phyloP scores from a whole-genome alignment of 2,329 filamentous ascomycete genomes.

The Pestalotiopsis sp. region DNA sequence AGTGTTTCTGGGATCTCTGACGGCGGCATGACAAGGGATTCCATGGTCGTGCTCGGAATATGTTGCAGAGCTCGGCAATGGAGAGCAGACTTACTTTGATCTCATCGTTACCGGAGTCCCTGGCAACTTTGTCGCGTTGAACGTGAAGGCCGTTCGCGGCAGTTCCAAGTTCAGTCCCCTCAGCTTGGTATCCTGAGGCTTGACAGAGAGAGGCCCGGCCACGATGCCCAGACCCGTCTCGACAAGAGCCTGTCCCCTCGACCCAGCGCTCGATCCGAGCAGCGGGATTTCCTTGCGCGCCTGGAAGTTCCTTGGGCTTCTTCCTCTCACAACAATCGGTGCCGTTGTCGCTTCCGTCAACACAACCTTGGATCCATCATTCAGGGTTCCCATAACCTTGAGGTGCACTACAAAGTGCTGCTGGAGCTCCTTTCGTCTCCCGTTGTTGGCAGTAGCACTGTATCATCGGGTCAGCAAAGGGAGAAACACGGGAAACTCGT shows the following conservation, averaged over 20 bases:
- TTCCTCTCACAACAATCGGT: conserved; percentile 89
- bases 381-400: conserved; percentile 81
- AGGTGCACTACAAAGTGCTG: conserved; percentile 93
- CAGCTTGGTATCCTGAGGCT: conserved; percentile 56
- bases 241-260: conserved; percentile 75
- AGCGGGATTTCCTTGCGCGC: conserved; percentile 90
- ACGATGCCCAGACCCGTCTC: conserved; percentile 64
- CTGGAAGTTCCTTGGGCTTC: conserved; percentile 94
- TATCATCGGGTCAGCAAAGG: conserved; percentile 13
- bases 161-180: conserved; percentile 56
- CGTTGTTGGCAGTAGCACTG: conserved; percentile 93
- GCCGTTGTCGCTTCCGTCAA: conserved; percentile 85
- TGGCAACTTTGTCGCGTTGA: conserved; percentile 58
- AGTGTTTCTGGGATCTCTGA: neutral
- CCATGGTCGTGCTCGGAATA: neutral
- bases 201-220: conserved; percentile 55
- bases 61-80: neutral
- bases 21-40: neutral
- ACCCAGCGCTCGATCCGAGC: conserved; percentile 73
- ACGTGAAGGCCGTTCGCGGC: conserved; percentile 59
- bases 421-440: conserved; percentile 89
- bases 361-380: conserved; percentile 79
- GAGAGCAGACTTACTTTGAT: conserved; percentile 53
- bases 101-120: conserved; percentile 56
- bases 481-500: neutral